Percentiles rank a stretch among this genome's conserved stretches.
Evolutionary conservation across 805 yeast species (phyloP).

Genomic region (Sugiyamaella mastotermitis): DNA sequence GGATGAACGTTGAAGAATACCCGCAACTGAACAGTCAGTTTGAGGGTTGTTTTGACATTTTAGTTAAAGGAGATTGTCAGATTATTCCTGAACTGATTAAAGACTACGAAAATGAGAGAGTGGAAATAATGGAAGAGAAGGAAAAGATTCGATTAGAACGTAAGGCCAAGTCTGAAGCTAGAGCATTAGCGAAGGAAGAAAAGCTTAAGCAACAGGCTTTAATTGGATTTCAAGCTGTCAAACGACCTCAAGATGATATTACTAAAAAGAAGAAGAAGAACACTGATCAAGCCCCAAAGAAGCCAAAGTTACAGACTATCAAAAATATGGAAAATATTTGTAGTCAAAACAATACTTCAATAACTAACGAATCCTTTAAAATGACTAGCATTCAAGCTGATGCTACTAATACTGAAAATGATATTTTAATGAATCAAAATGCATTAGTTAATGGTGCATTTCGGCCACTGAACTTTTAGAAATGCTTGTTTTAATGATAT

Average conservation of each 20-base stretch:
- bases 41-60: slow-evolving; percentile 51
- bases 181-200: slow-evolving; percentile 2
- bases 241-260: not conserved
- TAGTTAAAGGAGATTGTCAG: slow-evolving; percentile 65
- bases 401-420: no score
- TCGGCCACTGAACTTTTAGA: no score
- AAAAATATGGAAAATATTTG: no score
- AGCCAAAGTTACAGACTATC: no score
- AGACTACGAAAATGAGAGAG: slow-evolving; percentile 22
- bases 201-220: slow-evolving; percentile 4
- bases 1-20: slow-evolving; percentile 57
- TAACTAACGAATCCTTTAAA: no score
- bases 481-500: not conserved
- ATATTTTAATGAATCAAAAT: no score
- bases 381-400: no score
- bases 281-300: no score
- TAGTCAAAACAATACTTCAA: no score
- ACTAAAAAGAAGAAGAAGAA: not conserved
- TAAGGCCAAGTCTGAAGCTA: slow-evolving; percentile 7
- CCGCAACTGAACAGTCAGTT: slow-evolving; percentile 36
- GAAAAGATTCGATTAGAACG: slow-evolving; percentile 15
- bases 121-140: slow-evolving; percentile 21
- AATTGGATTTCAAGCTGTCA: slow-evolving; percentile 3
- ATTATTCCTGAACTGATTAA: slow-evolving; percentile 36
- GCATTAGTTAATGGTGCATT: slow-evolving; percentile 8